Conservation (phyloP, 2,329 filamentous ascomycete species). For the Pseudogymnoascus sp. region DNA sequence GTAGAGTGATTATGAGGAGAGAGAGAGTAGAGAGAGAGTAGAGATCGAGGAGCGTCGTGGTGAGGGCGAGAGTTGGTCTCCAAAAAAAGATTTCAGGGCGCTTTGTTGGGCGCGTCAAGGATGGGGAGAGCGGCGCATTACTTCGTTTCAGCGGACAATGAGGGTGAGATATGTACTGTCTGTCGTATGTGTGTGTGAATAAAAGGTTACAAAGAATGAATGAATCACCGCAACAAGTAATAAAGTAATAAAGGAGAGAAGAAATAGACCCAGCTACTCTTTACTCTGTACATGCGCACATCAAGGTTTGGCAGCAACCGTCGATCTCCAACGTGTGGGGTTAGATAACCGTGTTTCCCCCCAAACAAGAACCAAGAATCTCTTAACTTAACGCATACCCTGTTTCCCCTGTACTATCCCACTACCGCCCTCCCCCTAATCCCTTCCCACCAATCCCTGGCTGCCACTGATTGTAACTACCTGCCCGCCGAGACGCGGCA, state of each 20-base stretch:
- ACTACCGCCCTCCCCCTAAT: background rate
- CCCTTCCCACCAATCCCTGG: slow-evolving; percentile 2
- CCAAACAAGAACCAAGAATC: background rate
- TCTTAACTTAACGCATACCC: slow-evolving; percentile 1
- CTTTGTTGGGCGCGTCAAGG: slow-evolving; percentile 6
- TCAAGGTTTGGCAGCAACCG: background rate
- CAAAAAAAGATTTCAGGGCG: slow-evolving; percentile 1
- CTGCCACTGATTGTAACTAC: background rate
- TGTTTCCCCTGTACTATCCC: background rate
- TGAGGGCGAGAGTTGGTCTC: background rate
- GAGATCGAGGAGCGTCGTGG: background rate
- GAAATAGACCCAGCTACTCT: background rate
- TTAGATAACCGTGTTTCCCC: background rate
- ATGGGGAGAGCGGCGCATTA: background rate
- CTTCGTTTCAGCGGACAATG: slow-evolving; percentile 3
- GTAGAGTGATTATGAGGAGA: background rate
- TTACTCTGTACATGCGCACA: background rate
- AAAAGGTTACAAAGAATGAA: background rate
- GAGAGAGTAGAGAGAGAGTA: background rate
- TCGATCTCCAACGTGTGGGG: background rate
- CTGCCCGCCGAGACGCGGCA: background rate
- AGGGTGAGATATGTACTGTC: background rate
- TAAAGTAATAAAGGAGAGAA: background rate
- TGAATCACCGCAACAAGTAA: background rate
- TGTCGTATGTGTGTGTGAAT: background rate